Evolutionary conservation across 2,329 filamentous ascomycete genomes (phyloP).

Genomic region (Sporothrix variecibatus): DNA sequence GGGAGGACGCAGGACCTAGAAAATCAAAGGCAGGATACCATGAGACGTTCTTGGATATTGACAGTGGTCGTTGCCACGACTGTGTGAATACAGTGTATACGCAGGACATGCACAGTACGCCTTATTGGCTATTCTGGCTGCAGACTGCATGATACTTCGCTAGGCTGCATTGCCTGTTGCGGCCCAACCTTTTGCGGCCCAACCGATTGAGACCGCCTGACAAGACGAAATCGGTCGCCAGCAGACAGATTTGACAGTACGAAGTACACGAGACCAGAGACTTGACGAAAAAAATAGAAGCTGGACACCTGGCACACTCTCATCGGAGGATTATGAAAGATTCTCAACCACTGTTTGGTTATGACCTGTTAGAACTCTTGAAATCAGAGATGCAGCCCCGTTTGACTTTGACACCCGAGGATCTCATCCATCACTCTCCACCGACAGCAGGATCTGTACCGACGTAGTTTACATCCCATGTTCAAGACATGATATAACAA

Average conservation of each 20-base stretch:
- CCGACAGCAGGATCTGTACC: constrained; percentile 2
- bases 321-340: neutral
- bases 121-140: neutral
- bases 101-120: neutral
- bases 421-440: neutral
- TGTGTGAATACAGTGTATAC: constrained; percentile 29
- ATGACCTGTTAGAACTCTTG: neutral
- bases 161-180: constrained; percentile 8
- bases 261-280: neutral
- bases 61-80: neutral
- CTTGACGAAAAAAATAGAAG: neutral
- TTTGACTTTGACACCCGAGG: neutral
- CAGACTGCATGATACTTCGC: constrained; percentile 14
- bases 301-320: constrained; percentile 6
- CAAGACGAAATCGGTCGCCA: neutral
- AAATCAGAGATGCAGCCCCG: neutral
- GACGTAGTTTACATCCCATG: neutral
- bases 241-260: neutral
- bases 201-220: constrained; percentile 2
- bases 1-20: neutral
- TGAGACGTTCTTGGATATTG: neutral
- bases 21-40: neutral
- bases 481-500: neutral
- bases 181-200: constrained; percentile 23
- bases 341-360: neutral